Base-by-base conservation (phyloP, 306 rosid species). In the Quercus engelmannii region DNA sequence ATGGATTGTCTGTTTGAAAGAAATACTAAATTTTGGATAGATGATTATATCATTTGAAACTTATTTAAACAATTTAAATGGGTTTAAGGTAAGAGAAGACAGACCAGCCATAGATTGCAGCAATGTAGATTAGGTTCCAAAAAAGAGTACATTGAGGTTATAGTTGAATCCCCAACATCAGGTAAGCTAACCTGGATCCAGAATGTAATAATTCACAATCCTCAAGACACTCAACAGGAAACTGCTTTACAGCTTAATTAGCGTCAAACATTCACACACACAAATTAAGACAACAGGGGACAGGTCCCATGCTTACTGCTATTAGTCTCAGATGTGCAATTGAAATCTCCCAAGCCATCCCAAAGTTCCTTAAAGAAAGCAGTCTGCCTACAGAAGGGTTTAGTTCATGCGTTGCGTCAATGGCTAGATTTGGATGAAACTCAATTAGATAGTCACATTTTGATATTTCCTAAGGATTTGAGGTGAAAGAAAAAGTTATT, bases 21-120 rank as follows among this genome's bases (percentile, higher is more conserved):
- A 4, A 65, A 18, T 7, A 18, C 70, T 63, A 25, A 63, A 63
- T 33, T 76, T 80, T 65, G 62, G 52, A 46, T 55, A 6, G 9
- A 35, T n/a, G 69, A 86, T 76, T 33, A 78, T 18, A 64, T 67
- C 73, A 26, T 5, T 38, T 73, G 78, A 76, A 63, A 52, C 5
- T 62, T 18, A 68, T 79, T 78, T 46, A 79, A 75, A 76, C 25
- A 55, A 46, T 49, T 62, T 6, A 51, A 67, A 26, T 2, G 15
- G 5, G 41, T 18, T 55, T 52, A 28, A 52, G 55, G 26, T 55
- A 64, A 71, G 30, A 46, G 67, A 52, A 57, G 26, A 61, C 73
- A 68, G 41, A 94, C 98, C 96, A 92, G 97, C 97, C 98, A 94
- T 79, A 94, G 77, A 83, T 90, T 94, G 81, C 68, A 87, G 91